Conservation (phyloP, 768 basidiomycete species). For the Fomitopsis serialis region DNA sequence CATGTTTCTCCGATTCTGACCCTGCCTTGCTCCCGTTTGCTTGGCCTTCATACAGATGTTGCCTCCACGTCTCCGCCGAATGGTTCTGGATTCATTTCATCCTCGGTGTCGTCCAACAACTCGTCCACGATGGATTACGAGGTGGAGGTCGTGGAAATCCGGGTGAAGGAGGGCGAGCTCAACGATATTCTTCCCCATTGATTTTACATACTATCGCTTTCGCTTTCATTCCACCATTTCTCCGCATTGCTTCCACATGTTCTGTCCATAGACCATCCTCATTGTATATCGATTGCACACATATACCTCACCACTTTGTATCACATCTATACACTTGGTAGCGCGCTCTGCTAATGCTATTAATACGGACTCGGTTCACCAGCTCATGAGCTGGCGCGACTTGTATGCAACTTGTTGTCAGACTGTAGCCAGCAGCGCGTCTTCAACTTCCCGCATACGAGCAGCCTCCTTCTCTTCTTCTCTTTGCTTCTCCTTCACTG, state of each 20-base stretch:
- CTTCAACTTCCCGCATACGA: conserved; percentile 56
- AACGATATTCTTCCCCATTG: conserved; percentile 65
- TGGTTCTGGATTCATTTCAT: conserved; percentile 58
- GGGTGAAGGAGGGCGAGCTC: conserved; percentile 74
- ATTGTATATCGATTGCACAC: conserved; percentile 3
- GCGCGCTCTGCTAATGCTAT: background rate
- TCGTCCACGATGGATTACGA: conserved; percentile 71
- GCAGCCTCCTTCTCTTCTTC: conserved; percentile 48
- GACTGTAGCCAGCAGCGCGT: conserved; percentile 50
- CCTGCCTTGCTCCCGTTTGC: conserved; percentile 3
- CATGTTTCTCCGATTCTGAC: conserved; percentile 12
- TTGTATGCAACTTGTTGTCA: conserved; percentile 6
- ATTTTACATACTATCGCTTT: background rate
- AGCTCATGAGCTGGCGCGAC: too few species aligned
- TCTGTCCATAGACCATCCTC: background rate
- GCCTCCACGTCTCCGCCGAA: conserved; percentile 81
- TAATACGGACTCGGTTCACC: background rate
- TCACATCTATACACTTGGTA: background rate
- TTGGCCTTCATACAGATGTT: conserved; percentile 44
- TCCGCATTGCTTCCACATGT: background rate
- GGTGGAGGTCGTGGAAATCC: conserved; percentile 84
- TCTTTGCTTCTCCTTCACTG: conserved; percentile 52
- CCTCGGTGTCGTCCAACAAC: conserved; percentile 63
- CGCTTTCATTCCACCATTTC: background rate
- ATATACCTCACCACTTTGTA: conserved; percentile 8